A percentile compares a stretch with the other conserved stretches of the same genome.
Evolutionary conservation across 179 eudicot species (phyloP).

Genomic region (Spinacia oleracea): DNA sequence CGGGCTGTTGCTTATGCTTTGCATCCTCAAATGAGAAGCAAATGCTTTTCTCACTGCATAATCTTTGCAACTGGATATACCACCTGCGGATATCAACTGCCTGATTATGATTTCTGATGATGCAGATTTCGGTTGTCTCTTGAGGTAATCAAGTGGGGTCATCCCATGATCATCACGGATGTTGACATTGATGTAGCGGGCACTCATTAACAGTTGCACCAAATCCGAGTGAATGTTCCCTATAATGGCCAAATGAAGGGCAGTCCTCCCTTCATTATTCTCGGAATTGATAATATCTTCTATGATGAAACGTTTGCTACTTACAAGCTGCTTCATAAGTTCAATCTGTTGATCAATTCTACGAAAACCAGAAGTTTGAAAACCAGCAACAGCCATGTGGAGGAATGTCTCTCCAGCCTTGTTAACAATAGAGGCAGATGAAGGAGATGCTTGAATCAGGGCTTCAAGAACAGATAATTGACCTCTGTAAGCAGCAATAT

Average conservation of each 20-base stretch:
- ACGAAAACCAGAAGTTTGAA: constrained; percentile 68
- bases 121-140: constrained; percentile 61
- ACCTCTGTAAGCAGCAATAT: constrained; percentile 81
- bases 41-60: constrained; percentile 61
- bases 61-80: constrained; percentile 66
- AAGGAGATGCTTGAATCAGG: constrained; percentile 61
- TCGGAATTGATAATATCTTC: constrained; percentile 58
- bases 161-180: constrained; percentile 58
- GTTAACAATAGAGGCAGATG: constrained; percentile 51
- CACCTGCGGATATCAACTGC: constrained; percentile 84
- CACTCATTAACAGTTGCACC: constrained; percentile 66
- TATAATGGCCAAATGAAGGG: constrained; percentile 77
- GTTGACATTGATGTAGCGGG: constrained; percentile 58
- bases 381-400: constrained; percentile 73
- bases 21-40: constrained; percentile 78
- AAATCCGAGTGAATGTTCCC: constrained; percentile 72
- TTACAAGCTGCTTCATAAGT: constrained; percentile 66
- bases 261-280: constrained; percentile 65
- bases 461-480: constrained; percentile 68
- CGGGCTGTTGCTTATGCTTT: constrained; percentile 64
- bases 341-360: constrained; percentile 76
- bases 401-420: constrained; percentile 72
- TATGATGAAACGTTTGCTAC: constrained; percentile 36
- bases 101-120: constrained; percentile 66
- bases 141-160: constrained; percentile 91